These are phyloP conservation scores for Lactarius sp. DNA, from an alignment of 768 basidiomycete species.

Conservation along the genomic window DNA sequence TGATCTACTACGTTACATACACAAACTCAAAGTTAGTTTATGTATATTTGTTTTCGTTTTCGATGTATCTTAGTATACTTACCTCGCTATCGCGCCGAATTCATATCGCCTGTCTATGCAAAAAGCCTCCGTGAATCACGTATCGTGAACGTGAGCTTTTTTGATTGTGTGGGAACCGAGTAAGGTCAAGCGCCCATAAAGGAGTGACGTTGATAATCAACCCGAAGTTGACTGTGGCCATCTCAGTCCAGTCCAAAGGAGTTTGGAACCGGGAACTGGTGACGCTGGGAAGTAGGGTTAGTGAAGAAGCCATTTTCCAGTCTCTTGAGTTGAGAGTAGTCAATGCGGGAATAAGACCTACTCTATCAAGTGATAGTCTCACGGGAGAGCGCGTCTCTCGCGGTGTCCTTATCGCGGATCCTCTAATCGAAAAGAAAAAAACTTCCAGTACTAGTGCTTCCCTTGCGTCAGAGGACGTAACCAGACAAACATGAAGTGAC, in stretches of 20 bases:
- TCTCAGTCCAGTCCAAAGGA: background rate
- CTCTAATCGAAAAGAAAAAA: conserved; percentile 3
- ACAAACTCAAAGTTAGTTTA: background rate
- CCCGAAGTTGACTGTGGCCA: background rate
- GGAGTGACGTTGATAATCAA: conserved; percentile 7
- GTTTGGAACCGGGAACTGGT: too few relatives aligned
- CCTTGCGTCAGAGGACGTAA: conserved; percentile 23
- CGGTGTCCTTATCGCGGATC: too few relatives aligned
- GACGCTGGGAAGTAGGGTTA: too few relatives aligned
- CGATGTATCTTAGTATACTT: background rate
- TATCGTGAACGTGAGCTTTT: background rate
- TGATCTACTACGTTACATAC: background rate
- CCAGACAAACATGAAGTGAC: conserved; percentile 8
- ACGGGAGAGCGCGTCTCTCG: background rate
- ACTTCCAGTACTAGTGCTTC: background rate
- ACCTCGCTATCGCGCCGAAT: background rate
- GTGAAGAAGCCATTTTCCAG: too few relatives aligned
- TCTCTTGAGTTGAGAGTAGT: too few relatives aligned
- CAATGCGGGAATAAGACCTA: too few relatives aligned
- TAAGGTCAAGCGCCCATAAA: conserved; percentile 8
- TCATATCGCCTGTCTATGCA: background rate
- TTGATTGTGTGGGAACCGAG: conserved; percentile 9
- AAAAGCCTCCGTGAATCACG: background rate
- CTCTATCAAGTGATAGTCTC: too few relatives aligned
- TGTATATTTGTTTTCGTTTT: background rate